Base-by-base conservation (phyloP, 805 yeast species). In the Cyberlindnera veronae region DNA sequence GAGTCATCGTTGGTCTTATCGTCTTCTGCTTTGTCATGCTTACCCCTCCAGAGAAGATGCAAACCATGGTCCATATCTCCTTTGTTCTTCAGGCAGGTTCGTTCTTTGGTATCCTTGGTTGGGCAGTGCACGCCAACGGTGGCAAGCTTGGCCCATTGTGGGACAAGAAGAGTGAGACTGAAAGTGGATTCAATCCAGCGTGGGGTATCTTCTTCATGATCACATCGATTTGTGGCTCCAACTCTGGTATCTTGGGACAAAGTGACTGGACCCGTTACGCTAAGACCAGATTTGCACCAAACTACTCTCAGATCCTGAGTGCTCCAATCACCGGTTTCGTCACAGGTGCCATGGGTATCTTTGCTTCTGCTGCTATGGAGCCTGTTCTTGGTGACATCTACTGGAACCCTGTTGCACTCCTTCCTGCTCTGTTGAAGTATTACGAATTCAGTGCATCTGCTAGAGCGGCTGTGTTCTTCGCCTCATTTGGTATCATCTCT, bases 1-100 rank as follows among this genome's bases (percentile, higher is more conserved):
- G 62, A 42, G 66, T 68, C 20, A 56, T 68, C 23, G 54, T 68
- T 32, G 68, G 70, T 0, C 66, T 71, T 39, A 44, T 70, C 2
- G 31, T 68, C 12, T 72, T 65, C 50, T 67, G 66, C 41, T n/a
- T 64, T 1, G 43, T 68, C 10, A 48, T 54, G 41, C 44, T 52
- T 19, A 55, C 66, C 22, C 62, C 51, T 22, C 67, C 68, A 11
- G 61, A 63, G 38, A 56, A 51, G 34, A 44, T 60, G 35, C 62
- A 60, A 20, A 35, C 44, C 18, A 48, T 50, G 34, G 57, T 61
- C 32, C 48, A 52, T 21, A 39, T 50, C 29, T 51, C 57, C 8
- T 57, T 58, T 20, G 38, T 54, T 16, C 41, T 58, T 26, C 56
- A 58, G 29, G 35, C 57, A 18, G 55, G 57, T 32, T 53, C 64